Conservation (phyloP, 768 basidiomycete genomes). For the Pisolithus sp. region DNA sequence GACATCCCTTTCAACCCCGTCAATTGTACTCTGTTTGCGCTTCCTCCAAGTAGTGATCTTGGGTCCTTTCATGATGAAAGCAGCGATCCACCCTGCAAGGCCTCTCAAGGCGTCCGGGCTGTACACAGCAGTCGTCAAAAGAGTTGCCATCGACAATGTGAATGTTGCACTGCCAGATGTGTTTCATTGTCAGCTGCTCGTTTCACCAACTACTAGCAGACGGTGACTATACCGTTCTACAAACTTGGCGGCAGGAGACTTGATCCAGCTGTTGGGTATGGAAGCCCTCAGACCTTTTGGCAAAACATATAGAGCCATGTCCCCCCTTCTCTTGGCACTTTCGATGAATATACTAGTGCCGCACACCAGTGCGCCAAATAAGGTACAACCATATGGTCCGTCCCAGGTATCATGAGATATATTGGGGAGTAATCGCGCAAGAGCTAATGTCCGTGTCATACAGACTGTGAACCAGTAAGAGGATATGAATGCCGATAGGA, state of each 20-base stretch:
- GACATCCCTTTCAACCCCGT: not conserved
- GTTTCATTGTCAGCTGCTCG: not conserved
- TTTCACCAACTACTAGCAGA: not conserved
- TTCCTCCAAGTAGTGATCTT: conserved; percentile 49
- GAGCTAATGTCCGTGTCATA: conserved; percentile 54
- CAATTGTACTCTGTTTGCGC: conserved; percentile 12
- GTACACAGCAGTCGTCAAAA: conserved; percentile 59
- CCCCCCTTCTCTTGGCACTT: conserved; percentile 61
- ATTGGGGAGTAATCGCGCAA: conserved; percentile 57
- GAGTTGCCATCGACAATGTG: conserved; percentile 54
- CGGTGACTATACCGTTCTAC: not conserved
- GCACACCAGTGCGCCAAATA: conserved; percentile 63
- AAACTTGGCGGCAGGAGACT: not conserved
- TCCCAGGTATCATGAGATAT: conserved; percentile 79
- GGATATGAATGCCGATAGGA: conserved; percentile 66
- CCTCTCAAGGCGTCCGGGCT: conserved; percentile 63
- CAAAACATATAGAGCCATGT: conserved; percentile 76
- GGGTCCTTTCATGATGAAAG: conserved; percentile 59
- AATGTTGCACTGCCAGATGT: conserved; percentile 45
- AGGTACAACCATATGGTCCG: conserved; percentile 61
- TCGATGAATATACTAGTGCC: conserved; percentile 78
- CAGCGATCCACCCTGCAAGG: conserved; percentile 63
- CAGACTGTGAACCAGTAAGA: conserved; percentile 70
- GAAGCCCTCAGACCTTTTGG: conserved; percentile 62
- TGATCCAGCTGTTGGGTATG: conserved; percentile 46